A percentile compares a stretch with the other conserved stretches of the same genome.
Conservation (phyloP, 2,329 filamentous ascomycete species). For the Claviceps humidiphila region DNA sequence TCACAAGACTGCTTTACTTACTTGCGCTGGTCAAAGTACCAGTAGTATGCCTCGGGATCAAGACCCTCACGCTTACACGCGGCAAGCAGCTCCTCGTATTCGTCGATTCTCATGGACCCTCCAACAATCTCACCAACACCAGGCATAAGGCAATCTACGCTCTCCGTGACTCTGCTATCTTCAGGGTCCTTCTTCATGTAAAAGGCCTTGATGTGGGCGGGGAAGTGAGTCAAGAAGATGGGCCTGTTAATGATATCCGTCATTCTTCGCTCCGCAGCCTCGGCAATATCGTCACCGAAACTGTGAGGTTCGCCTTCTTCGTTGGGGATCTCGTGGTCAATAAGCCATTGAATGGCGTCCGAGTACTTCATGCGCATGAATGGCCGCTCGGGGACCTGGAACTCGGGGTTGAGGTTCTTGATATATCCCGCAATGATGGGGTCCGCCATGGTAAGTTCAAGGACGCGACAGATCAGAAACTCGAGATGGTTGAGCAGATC, state of each 20-base stretch:
- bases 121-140: slow-evolving; percentile 95
- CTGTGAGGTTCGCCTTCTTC: slow-evolving; percentile 81
- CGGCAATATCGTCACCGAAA: slow-evolving; percentile 96
- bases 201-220: slow-evolving; percentile 93
- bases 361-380: slow-evolving; percentile 93
- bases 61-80: slow-evolving; percentile 84
- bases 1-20: slow-evolving; percentile 3
- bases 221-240: slow-evolving; percentile 96
- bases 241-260: slow-evolving; percentile 91
- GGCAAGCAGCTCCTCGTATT: slow-evolving; percentile 76
- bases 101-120: slow-evolving; percentile 90
- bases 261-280: slow-evolving; percentile 93
- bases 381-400: slow-evolving; percentile 66
- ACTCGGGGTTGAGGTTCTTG: slow-evolving; percentile 81
- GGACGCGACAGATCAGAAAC: slow-evolving; percentile 71
- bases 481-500: slow-evolving; percentile 83
- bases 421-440: slow-evolving; percentile 59
- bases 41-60: slow-evolving; percentile 78
- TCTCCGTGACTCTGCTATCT: slow-evolving; percentile 80
- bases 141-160: slow-evolving; percentile 75
- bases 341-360: slow-evolving; percentile 90
- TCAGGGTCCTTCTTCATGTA: slow-evolving; percentile 88
- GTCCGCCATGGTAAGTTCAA: slow-evolving; percentile 65
- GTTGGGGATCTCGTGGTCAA: slow-evolving; percentile 80
- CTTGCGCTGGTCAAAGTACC: slow-evolving; percentile 97